Evolutionary conservation across 768 basidiomycete species (phyloP).

Genomic region (Leccinum incarnatum): DNA sequence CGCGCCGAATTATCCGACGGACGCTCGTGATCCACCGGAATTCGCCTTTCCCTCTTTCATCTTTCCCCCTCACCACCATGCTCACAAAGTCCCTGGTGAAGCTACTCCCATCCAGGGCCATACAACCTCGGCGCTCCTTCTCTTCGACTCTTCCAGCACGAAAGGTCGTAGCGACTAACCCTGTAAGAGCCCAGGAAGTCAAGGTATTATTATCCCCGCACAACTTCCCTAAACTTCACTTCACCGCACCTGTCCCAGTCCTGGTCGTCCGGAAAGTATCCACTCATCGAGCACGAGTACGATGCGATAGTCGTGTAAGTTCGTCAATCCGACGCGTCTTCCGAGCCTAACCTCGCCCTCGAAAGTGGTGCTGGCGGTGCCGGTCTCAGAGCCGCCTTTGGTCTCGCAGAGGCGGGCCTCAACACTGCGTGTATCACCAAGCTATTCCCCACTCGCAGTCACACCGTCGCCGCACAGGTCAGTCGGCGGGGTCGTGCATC

Average conservation of each 20-base stretch:
- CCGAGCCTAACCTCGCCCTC: conserved; percentile 11
- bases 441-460: conserved; percentile 96
- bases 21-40: conserved; percentile 18
- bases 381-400: conserved; percentile 96
- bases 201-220: conserved; percentile 45
- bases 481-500: conserved; percentile 15
- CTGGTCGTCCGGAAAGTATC: conserved; percentile 86
- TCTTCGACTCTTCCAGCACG: conserved; percentile 58
- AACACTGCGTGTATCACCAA: conserved; percentile 99
- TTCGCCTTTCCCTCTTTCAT: background rate
- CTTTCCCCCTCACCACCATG: conserved; percentile 43
- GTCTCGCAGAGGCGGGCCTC: conserved; percentile 96
- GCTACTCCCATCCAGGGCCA: conserved; percentile 35
- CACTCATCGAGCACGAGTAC: conserved; percentile 97
- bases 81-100: conserved; percentile 58
- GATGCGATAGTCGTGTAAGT: conserved; percentile 98
- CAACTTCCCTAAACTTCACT: background rate
- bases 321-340: background rate
- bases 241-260: conserved; percentile 40
- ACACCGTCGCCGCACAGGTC: conserved; percentile 97
- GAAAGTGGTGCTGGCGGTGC: conserved; percentile 94
- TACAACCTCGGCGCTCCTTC: conserved; percentile 57
- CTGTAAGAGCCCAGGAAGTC: conserved; percentile 79
- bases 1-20: conserved; percentile 5
- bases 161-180: conserved; percentile 66